Evolutionary conservation across 2,329 filamentous ascomycete genomes (phyloP), one percentile per base, ranked within the genome.

Genomic region (Hymenoscyphus infarciens): DNA sequence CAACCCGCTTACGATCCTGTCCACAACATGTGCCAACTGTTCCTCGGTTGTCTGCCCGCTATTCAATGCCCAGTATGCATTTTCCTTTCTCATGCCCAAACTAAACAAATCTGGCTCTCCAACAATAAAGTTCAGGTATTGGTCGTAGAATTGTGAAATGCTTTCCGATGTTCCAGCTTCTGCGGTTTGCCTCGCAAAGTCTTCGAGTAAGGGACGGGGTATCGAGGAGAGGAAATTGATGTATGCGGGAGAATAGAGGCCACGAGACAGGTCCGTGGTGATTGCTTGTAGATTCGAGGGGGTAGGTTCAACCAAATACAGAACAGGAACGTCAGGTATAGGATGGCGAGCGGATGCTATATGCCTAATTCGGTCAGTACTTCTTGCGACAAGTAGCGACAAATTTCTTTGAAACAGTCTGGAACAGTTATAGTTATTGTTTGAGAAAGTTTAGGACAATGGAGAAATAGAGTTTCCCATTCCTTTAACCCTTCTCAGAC

Each of bases 221-320:
- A 99, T 88, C 19, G 94, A 97, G 53, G 92, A 96, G 61, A 98
- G 86, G 76, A 99, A 97, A 80, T 99, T 99, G 78, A 99, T 87
- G 74, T 98, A 96, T 66, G 94, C 94, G 0, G 94, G 93, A 29
- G 91, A 89, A 77, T 99, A 99, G 31, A 99, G 84, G 56, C 88
- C 91, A 67, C 89, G 91, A 66, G 93, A 86, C 15, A 99, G 85
- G 74, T 99, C 96, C 68, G 81, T 85, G 13, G 92, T 95, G 64
- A 99, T 94, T 55, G 83, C 81, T 73, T 93, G 83, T 57, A 97
- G 82, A 75, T 98, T 98, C 64, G 87, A 81, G 10, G 86, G 75
- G 11, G 86, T 96, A 16, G 95, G 95, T 72, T 99, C 94, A 71
- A 99, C 83, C n/a, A 99, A 84, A 74, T 99, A 99, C 65, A 99